These are phyloP conservation scores for Talaromyces verruculosus DNA, from an alignment of 2,329 filamentous ascomycete species.

Conservation along the genomic window DNA sequence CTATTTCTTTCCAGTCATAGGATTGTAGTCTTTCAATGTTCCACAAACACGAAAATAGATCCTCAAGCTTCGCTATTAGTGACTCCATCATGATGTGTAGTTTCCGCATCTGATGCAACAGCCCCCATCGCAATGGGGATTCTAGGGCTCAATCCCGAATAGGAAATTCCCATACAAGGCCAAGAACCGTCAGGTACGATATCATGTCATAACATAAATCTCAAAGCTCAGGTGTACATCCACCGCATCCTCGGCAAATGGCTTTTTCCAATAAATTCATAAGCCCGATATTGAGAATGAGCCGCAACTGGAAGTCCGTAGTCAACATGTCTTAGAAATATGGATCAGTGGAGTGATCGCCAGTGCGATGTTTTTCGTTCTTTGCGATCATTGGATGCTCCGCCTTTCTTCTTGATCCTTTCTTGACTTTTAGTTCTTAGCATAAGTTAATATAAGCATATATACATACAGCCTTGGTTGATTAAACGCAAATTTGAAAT, in stretches of 20 bases:
- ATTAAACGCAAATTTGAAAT: not conserved
- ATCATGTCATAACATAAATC: not conserved
- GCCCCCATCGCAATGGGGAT: not conserved
- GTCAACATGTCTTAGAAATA: constrained; percentile 3
- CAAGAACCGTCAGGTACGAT: not conserved
- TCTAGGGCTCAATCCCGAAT: not conserved
- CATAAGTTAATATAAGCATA: not conserved
- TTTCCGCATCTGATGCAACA: not conserved
- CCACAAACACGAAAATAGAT: not conserved
- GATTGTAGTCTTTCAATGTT: not conserved
- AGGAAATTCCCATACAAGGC: not conserved
- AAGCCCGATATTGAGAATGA: not conserved
- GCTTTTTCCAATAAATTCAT: not conserved
- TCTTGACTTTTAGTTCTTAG: not conserved
- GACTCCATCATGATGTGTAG: not conserved
- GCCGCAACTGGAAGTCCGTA: not conserved
- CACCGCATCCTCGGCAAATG: not conserved
- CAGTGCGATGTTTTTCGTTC: not conserved
- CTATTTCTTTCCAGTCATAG: not conserved
- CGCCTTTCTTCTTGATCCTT: not conserved
- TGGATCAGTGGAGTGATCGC: constrained; percentile 10
- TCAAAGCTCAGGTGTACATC: not conserved
- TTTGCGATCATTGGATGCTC: not conserved
- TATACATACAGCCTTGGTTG: not conserved
- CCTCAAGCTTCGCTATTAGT: not conserved